These are phyloP conservation scores for Capsaspora owczarzaki DNA, from an alignment of 78 protist species.

Conservation along the genomic window DNA sequence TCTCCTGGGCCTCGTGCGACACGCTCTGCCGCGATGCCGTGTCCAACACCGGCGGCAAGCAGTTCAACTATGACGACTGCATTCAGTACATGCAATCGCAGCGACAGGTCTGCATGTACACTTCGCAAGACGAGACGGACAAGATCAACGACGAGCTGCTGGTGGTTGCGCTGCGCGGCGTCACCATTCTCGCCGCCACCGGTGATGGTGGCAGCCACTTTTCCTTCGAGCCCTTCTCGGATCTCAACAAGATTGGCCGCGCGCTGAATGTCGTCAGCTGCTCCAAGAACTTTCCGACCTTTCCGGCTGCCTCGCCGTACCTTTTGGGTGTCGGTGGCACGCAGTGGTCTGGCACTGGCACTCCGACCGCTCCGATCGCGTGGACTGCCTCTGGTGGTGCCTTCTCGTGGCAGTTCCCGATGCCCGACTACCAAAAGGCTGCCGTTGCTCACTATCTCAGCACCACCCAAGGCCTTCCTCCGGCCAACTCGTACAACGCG, in stretches of 20 bases:
- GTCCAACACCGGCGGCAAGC: background rate
- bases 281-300: background rate
- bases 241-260: background rate
- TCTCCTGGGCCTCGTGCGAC: conserved; percentile 1
- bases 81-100: background rate
- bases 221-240: background rate
- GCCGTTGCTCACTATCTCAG: conserved; percentile 2
- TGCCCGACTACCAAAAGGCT: conserved; percentile 16
- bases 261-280: conserved; percentile 3
- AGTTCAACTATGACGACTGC: background rate
- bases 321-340: conserved; percentile 30
- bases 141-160: conserved; percentile 17
- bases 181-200: conserved; percentile 21
- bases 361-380: background rate
- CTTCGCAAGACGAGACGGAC: background rate
- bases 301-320: conserved; percentile 35
- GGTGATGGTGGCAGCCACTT: conserved; percentile 31
- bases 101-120: conserved; percentile 4
- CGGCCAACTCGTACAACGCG: conserved; percentile 10
- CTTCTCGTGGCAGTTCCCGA: conserved; percentile 12
- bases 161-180: conserved; percentile 13
- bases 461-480: conserved; percentile 4
- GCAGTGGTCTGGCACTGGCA: background rate
- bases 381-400: conserved; percentile 11
- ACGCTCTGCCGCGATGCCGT: background rate